Conservation (phyloP, 1,284 basidiomycete genomes). For the Microbotryum silenes-acaulis region DNA sequence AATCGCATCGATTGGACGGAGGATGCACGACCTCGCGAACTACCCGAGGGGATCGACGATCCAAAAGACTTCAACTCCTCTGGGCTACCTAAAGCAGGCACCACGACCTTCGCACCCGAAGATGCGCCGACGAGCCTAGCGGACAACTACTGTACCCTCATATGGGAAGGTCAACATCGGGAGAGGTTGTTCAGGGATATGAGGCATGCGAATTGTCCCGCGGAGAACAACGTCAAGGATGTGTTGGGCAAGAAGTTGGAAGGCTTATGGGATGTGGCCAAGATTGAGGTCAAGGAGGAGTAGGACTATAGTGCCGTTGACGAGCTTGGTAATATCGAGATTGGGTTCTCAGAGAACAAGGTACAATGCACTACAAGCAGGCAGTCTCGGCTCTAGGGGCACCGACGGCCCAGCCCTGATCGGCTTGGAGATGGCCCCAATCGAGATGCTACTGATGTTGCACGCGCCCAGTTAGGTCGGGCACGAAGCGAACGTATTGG, state of each 20-base stretch:
- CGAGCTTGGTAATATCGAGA: not conserved
- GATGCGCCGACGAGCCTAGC: conserved; percentile 53
- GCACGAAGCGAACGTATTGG: no score
- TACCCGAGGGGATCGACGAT: conserved; percentile 34
- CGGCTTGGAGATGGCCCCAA: no score
- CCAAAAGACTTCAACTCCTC: no score
- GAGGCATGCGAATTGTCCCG: conserved; percentile 74
- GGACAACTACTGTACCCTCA: conserved; percentile 77
- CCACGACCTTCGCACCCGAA: conserved; percentile 32
- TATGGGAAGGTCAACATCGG: conserved; percentile 86
- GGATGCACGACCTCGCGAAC: conserved; percentile 61
- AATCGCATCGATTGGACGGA: conserved; percentile 92
- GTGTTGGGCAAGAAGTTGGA: conserved; percentile 70
- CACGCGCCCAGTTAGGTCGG: no score
- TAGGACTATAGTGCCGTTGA: not conserved
- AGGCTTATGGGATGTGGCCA: conserved; percentile 90
- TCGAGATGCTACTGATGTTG: no score
- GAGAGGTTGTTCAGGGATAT: conserved; percentile 75
- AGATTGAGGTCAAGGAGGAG: conserved; percentile 41
- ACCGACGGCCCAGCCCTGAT: no score
- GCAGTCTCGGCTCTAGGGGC: not conserved
- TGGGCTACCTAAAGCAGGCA: conserved; percentile 14
- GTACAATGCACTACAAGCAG: not conserved
- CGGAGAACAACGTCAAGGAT: conserved; percentile 76
- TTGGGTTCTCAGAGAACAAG: not conserved